phyloP scores from a whole-genome alignment of 805 yeast species.

The Spathaspora boniae region DNA sequence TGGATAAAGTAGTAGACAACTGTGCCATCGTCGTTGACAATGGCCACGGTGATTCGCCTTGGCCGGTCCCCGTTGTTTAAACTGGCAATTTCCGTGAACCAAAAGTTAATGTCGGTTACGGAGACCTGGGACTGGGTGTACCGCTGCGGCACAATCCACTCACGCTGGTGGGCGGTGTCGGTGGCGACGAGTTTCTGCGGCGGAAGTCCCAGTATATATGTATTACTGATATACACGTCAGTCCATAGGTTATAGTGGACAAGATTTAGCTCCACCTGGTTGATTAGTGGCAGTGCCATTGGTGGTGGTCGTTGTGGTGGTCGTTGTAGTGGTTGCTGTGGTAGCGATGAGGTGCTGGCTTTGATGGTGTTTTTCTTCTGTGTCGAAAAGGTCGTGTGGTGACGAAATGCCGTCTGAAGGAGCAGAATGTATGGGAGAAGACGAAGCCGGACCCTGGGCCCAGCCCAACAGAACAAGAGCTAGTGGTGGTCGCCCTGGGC shows the following conservation, averaged over 20 bases:
- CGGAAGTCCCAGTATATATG: conserved; percentile 29
- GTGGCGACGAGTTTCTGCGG: conserved; percentile 23
- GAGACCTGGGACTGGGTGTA: conserved; percentile 24
- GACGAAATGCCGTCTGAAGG: no score
- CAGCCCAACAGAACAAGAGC: no score
- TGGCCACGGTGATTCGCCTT: conserved; percentile 47
- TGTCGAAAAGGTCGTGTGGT: no score
- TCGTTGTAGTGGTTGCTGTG: no score
- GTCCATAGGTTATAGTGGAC: conserved; percentile 46
- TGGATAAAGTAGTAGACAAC: conserved; percentile 66
- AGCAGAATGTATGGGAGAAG: no score
- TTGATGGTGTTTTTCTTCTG: no score
- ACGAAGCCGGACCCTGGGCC: no score
- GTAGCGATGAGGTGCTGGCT: no score
- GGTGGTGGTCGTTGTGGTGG: no score
- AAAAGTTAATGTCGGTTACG: conserved; percentile 33
- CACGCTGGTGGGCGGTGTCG: conserved; percentile 17
- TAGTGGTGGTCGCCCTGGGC: no score
- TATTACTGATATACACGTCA: conserved; percentile 21
- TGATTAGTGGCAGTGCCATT: conserved; percentile 7
- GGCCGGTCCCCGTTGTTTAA: conserved; percentile 25
- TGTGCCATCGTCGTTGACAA: conserved; percentile 64
- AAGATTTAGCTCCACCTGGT: conserved; percentile 40
- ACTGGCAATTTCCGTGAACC: conserved; percentile 32
- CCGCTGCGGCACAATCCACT: conserved; percentile 43